Conservation (phyloP, 1,284 basidiomycete species). For the Tylopilus sp. region DNA sequence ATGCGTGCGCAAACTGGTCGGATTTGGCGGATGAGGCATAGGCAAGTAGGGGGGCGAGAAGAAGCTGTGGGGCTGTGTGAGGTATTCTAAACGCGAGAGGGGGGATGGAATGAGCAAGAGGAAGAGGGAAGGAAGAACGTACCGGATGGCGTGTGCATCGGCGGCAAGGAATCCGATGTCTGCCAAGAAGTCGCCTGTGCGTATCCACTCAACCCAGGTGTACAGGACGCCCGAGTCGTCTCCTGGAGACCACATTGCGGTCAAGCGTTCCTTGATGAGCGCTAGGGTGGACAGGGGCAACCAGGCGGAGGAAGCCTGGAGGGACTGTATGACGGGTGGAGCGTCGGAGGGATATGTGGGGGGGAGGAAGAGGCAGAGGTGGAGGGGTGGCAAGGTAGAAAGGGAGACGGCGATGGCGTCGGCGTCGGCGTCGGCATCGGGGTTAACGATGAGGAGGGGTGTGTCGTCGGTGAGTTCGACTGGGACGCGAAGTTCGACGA, state of each 20-base stretch:
- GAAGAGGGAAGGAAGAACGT: slow-evolving; percentile 23
- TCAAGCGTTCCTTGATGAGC: slow-evolving; percentile 41
- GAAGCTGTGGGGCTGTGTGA: slow-evolving; percentile 52
- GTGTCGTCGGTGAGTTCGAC: slow-evolving; percentile 51
- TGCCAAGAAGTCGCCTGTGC: slow-evolving; percentile 57
- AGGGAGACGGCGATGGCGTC: slow-evolving; percentile 5
- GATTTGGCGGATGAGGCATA: slow-evolving; percentile 47
- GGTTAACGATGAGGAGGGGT: slow-evolving; percentile 32
- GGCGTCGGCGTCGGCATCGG: background rate
- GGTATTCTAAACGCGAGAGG: slow-evolving; percentile 40
- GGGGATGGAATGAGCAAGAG: slow-evolving; percentile 3
- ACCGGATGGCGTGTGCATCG: slow-evolving; percentile 41
- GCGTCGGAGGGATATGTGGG: slow-evolving; percentile 50
- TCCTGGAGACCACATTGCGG: slow-evolving; percentile 55
- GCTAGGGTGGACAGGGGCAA: slow-evolving; percentile 35
- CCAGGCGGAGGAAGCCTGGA: slow-evolving; percentile 62
- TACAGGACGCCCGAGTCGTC: slow-evolving; percentile 60
- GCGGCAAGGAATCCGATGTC: slow-evolving; percentile 35
- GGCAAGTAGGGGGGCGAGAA: slow-evolving; percentile 46
- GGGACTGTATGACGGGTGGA: slow-evolving; percentile 52
- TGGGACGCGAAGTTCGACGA: slow-evolving; percentile 46
- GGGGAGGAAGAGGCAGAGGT: slow-evolving; percentile 55
- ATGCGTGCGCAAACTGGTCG: slow-evolving; percentile 53
- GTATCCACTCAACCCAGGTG: slow-evolving; percentile 66
- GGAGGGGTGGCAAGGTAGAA: slow-evolving; percentile 55